Conservation (phyloP, 108 stramenopile genomes). For the Nitzschia sp. region DNA sequence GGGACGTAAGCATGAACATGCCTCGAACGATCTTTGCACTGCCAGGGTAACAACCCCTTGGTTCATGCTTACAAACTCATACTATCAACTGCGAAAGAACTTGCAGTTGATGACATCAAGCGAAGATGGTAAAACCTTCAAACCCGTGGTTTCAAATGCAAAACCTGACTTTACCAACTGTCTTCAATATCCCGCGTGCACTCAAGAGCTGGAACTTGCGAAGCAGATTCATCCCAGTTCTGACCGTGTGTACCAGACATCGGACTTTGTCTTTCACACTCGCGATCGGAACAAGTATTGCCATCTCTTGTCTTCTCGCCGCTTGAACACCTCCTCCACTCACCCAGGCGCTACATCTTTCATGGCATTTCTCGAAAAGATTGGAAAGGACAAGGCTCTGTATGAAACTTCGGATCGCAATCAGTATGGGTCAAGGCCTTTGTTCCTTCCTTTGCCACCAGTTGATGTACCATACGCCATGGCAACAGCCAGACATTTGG, state of each 20-base stretch:
- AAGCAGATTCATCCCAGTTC: constrained; percentile 29
- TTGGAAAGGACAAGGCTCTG: neutral
- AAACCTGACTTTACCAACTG: constrained; percentile 58
- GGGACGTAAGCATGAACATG: constrained; percentile 31
- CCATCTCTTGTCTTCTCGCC: neutral
- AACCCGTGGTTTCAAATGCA: constrained; percentile 61
- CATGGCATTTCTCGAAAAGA: constrained; percentile 4
- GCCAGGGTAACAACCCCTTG: constrained; percentile 59
- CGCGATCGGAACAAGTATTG: constrained; percentile 50
- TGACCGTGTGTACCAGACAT: constrained; percentile 45
- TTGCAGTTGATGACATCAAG: constrained; percentile 66
- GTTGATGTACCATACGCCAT: too few species aligned
- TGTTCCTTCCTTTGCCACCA: constrained; percentile 1
- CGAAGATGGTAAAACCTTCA: constrained; percentile 32
- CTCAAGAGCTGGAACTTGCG: constrained; percentile 51
- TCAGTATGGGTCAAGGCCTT: neutral
- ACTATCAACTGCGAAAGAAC: constrained; percentile 57
- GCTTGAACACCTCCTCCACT: neutral
- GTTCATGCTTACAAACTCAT: constrained; percentile 76
- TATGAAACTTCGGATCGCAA: constrained; percentile 7
- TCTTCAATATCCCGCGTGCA: constrained; percentile 58
- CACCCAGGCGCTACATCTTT: constrained; percentile 19
- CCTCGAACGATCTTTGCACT: constrained; percentile 66
- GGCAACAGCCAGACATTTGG: too few species aligned
- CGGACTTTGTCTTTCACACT: constrained; percentile 60